Conservation (phyloP, 1,284 basidiomycete genomes). For the Neonothopanus nambi region DNA sequence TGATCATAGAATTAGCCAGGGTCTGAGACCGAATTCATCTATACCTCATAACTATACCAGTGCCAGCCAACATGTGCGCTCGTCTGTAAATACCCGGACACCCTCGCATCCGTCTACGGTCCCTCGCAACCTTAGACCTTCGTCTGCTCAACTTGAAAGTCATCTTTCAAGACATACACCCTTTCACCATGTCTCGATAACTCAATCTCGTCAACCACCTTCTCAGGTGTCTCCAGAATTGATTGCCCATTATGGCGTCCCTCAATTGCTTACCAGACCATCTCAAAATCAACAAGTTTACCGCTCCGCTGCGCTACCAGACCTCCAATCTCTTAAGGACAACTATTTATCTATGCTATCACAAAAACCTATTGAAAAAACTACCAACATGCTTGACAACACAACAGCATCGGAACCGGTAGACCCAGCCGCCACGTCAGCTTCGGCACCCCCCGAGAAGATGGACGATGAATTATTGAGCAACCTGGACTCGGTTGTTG, state of each 20-base stretch:
- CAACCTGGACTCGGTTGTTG: slow-evolving; percentile 9
- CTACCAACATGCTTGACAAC: slow-evolving; percentile 24
- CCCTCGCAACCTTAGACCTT: slow-evolving; percentile 34
- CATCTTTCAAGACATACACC: slow-evolving; percentile 36
- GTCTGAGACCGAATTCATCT: slow-evolving; percentile 22
- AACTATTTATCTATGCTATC: slow-evolving; percentile 45
- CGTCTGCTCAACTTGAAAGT: slow-evolving; percentile 35
- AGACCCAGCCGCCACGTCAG: slow-evolving; percentile 6
- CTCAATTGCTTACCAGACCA: slow-evolving; percentile 62
- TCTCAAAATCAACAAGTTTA: slow-evolving; percentile 39
- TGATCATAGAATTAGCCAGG: slow-evolving; percentile 10
- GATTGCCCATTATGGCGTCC: slow-evolving; percentile 75
- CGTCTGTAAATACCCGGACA: slow-evolving; percentile 40
- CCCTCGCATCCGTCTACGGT: slow-evolving; percentile 35
- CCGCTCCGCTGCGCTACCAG: background rate
- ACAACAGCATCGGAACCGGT: slow-evolving; percentile 8
- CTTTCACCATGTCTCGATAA: slow-evolving; percentile 42
- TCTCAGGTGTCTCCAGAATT: slow-evolving; percentile 23
- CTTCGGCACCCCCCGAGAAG: background rate
- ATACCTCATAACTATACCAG: slow-evolving; percentile 26
- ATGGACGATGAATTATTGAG: slow-evolving; percentile 5
- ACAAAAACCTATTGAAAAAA: slow-evolving; percentile 33
- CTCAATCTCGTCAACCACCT: slow-evolving; percentile 18
- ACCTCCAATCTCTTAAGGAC: slow-evolving; percentile 7
- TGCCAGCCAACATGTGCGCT: slow-evolving; percentile 43